These are phyloP conservation scores for Endothia cerciana DNA, from an alignment of 2,329 filamentous ascomycete genomes.

Conservation along the genomic window DNA sequence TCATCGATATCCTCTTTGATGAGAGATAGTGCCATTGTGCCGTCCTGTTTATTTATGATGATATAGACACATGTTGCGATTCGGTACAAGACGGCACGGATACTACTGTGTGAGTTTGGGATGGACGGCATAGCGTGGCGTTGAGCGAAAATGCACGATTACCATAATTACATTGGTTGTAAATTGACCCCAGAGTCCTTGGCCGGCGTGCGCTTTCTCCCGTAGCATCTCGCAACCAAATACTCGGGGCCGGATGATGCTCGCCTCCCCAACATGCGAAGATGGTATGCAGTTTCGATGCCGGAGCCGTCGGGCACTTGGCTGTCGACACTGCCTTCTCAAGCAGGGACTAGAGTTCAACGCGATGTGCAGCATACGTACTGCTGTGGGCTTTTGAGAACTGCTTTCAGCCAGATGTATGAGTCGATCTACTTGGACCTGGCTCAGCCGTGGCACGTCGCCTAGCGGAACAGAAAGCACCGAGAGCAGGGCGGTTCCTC, in stretches of 20 bases:
- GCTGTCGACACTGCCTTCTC: neutral
- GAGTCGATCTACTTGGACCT: too few relatives aligned
- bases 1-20: conserved; percentile 67
- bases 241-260: too few relatives aligned
- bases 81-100: neutral
- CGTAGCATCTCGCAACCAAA: neutral
- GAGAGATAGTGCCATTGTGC: conserved; percentile 36
- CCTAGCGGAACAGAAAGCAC: too few relatives aligned
- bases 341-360: neutral
- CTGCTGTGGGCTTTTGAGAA: too few relatives aligned
- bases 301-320: neutral
- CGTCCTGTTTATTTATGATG: neutral
- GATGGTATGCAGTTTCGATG: neutral
- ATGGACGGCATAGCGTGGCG: conserved; percentile 36
- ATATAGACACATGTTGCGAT: conserved; percentile 7
- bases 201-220: neutral
- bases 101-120: neutral
- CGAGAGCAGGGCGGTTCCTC: too few relatives aligned
- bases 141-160: conserved; percentile 23
- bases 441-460: too few relatives aligned
- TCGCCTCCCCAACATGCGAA: neutral
- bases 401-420: too few relatives aligned
- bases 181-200: neutral
- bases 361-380: too few relatives aligned
- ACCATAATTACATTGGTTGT: neutral